Base-by-base conservation (phyloP, 768 basidiomycete genomes). In the Krasilnikovozyma curviuscula region DNA sequence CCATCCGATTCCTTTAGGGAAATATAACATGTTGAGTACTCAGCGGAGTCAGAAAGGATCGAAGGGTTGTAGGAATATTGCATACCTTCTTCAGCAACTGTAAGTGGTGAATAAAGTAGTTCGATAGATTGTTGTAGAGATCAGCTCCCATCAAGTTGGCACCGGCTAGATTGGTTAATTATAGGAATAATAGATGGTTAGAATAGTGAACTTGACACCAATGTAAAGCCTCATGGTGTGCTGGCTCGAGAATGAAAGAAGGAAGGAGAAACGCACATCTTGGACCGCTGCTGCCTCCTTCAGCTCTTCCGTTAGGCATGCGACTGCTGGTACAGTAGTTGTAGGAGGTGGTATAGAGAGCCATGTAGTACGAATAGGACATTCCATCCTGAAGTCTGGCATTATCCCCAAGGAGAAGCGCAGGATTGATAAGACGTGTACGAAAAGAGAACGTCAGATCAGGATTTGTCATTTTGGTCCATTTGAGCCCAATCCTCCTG, bases 141-240 rank as follows among this genome's bases (percentile, higher is more conserved):
- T 97, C 91, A 42, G 86, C 82, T 47, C 91, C 91, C 83, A 91
- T 91, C 65, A 95, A 63, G 68, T 88, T 89, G 40, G 88, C 84
- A 33, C 89, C 89, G 46, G 62, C 57, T 40, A 81, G 14, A 5
- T n/a, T n/a, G n/a, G n/a, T n/a, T n/a, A n/a, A n/a, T n/a, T n/a
- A n/a, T n/a, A n/a, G n/a, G n/a, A n/a, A n/a, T n/a, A n/a, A n/a
- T n/a, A n/a, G n/a, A n/a, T n/a, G n/a, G n/a, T n/a, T n/a, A n/a
- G n/a, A n/a, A n/a, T n/a, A n/a, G n/a, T n/a, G n/a, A n/a, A n/a
- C n/a, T n/a, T n/a, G n/a, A n/a, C n/a, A n/a, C n/a, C n/a, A n/a
- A n/a, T n/a, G n/a, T n/a, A n/a, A n/a, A n/a, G n/a, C n/a, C n/a
- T n/a, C n/a, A n/a, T n/a, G n/a, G n/a, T n/a, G n/a, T n/a, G n/a